Conservation (phyloP, 2,329 filamentous ascomycete genomes). For the Ceratocystiopsis minuta region DNA sequence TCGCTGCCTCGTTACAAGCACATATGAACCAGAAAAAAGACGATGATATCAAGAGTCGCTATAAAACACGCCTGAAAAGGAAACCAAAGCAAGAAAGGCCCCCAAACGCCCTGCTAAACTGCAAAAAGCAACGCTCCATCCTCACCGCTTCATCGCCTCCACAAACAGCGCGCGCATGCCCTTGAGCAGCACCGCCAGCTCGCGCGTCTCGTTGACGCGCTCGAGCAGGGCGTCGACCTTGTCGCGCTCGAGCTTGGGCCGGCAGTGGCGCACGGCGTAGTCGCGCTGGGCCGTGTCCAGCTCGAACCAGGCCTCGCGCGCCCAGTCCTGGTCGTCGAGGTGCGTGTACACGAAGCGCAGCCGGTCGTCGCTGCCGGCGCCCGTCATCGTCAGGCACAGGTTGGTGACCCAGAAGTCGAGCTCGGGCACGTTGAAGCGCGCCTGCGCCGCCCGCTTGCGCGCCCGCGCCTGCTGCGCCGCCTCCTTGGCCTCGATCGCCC, state of each 20-base stretch:
- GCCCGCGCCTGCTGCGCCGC: slow-evolving; percentile 58
- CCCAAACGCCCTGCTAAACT: neutral
- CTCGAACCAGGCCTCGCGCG: slow-evolving; percentile 85
- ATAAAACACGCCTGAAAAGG: neutral
- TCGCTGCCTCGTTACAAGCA: too few relatives aligned
- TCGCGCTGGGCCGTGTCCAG: slow-evolving; percentile 64
- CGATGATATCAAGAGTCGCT: neutral
- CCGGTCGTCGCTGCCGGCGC: slow-evolving; percentile 64
- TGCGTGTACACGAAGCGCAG: slow-evolving; percentile 83
- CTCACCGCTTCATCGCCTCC: slow-evolving; percentile 38
- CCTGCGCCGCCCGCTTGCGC: slow-evolving; percentile 62
- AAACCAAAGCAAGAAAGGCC: neutral
- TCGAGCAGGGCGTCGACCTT: slow-evolving; percentile 63
- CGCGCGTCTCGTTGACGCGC: slow-evolving; percentile 61
- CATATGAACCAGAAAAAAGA: neutral
- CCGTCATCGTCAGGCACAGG: slow-evolving; percentile 76
- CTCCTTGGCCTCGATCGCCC: slow-evolving; percentile 48
- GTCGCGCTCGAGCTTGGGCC: slow-evolving; percentile 66
- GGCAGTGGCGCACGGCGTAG: slow-evolving; percentile 66
- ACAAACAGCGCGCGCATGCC: slow-evolving; percentile 68
- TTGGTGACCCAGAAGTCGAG: slow-evolving; percentile 92
- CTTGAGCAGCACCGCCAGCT: slow-evolving; percentile 56
- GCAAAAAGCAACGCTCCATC: neutral
- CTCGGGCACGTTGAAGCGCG: slow-evolving; percentile 79
- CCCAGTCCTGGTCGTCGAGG: slow-evolving; percentile 73